Evolutionary conservation across 257 asterid genomes (phyloP), one percentile per base, ranked within the genome.

Genomic region (Penstemon newberryi): DNA sequence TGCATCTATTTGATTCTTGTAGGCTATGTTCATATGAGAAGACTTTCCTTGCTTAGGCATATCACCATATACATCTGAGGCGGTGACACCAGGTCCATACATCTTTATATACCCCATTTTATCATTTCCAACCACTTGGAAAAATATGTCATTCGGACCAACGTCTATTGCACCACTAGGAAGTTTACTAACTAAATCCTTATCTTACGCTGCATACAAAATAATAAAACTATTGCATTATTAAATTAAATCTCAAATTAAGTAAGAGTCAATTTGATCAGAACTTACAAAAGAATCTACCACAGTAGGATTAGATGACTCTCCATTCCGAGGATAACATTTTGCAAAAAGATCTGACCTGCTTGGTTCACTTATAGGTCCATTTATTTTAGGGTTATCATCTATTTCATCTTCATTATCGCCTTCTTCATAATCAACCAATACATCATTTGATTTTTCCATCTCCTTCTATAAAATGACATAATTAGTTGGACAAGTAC

Each of bases 331-430:
- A 15, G 71, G 7, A 40, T 52, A 66, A 42, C 71, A 66, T 54
- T 39, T 66, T 19, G 12, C 41, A 53, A 66, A 66, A 11, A 53
- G 50, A 13, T 66, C 53, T 2, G 43, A 33, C 41, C 71, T 66
- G 9, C 36, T 45, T 5, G 7, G 25, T 19, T 60, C 9, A 9
- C 18, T 38, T 60, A 12, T 3, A 3, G 5, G 13, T 40, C 66
- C 25, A 19, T 3, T 13, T 11, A 10, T 60, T 12, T 0, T 13
- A 5, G 11, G 18, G 11, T 52, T 19, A 8, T 66, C 62, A 4
- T 3, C 7, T 13, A 3, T n/a, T 13, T 49, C 60, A 65, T 65
- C 37, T 5, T 40, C 60, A 4, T 42, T 19, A 19, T 19, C 25
- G 25, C 25, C 25, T 19, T 19, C 25, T 19, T 19, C 25, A 1